Conservation (phyloP, 208 protist species). For the Phytomonas sp. region DNA sequence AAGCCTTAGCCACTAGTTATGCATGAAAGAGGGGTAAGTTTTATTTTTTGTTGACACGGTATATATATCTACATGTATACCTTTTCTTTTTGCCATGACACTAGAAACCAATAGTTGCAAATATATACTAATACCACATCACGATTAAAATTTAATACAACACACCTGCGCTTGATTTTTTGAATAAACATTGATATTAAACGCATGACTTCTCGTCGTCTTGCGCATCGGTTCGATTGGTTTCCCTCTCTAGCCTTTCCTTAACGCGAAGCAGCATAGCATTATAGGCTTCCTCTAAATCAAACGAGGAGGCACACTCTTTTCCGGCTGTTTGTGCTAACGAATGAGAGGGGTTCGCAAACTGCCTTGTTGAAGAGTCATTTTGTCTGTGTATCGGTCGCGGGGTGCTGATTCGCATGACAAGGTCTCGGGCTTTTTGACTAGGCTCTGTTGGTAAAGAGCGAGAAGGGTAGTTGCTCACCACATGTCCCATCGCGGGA, state of each 20-base stretch:
- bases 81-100: not conserved
- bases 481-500: not conserved
- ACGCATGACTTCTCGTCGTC: not conserved
- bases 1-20: not conserved
- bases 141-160: not conserved
- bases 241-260: not conserved
- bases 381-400: not conserved
- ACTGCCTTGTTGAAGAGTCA: not conserved
- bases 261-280: not conserved
- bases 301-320: not conserved
- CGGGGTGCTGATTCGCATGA: not conserved
- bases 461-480: not conserved
- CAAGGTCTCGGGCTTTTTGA: not conserved
- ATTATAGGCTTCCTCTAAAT: not conserved
- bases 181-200: not conserved
- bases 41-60: not conserved
- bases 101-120: not conserved
- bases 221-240: not conserved
- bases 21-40: not conserved
- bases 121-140: not conserved
- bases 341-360: not conserved
- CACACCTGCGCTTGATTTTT: not conserved
- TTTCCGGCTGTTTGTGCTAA: not conserved
- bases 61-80: not conserved
- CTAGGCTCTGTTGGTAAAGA: constrained; percentile 1